These are phyloP conservation scores for Trichopus zeylanicus DNA, from an alignment of 116 monocot genomes.

Conservation along the genomic window DNA sequence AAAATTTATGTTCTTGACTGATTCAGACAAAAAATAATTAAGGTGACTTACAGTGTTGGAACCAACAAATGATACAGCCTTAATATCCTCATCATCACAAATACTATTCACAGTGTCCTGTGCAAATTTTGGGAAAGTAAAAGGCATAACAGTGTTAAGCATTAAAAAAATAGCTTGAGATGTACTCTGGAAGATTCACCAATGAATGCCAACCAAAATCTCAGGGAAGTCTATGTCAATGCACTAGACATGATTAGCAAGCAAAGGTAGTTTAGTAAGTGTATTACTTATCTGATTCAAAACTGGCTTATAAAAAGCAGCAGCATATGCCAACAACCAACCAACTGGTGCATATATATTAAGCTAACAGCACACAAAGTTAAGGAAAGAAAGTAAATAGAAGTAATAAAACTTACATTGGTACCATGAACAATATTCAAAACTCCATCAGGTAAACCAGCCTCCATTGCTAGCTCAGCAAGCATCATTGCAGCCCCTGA, in stretches of 20 bases:
- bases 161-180: neutral
- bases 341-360: neutral
- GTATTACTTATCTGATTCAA: too few species aligned
- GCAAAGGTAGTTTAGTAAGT: too few species aligned
- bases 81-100: constrained; percentile 91
- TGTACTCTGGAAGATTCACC: neutral
- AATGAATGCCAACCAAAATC: neutral
- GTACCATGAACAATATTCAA: constrained; percentile 91
- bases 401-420: constrained; percentile 41
- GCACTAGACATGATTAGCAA: too few species aligned
- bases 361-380: neutral
- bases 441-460: constrained; percentile 92
- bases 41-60: constrained; percentile 74
- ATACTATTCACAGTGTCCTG: constrained; percentile 91
- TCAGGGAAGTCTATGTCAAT: too few species aligned
- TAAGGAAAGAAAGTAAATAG: neutral
- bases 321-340: neutral
- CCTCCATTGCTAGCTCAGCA: constrained; percentile 89
- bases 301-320: too few species aligned
- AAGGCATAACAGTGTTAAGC: neutral
- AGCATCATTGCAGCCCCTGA: constrained; percentile 95
- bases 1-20: neutral
- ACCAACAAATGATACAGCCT: constrained; percentile 97
- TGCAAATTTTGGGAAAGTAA: neutral
- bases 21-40: neutral